Evolutionary conservation across 73 alveolate species (phyloP).

Genomic region (Paraurostyla sp.): DNA sequence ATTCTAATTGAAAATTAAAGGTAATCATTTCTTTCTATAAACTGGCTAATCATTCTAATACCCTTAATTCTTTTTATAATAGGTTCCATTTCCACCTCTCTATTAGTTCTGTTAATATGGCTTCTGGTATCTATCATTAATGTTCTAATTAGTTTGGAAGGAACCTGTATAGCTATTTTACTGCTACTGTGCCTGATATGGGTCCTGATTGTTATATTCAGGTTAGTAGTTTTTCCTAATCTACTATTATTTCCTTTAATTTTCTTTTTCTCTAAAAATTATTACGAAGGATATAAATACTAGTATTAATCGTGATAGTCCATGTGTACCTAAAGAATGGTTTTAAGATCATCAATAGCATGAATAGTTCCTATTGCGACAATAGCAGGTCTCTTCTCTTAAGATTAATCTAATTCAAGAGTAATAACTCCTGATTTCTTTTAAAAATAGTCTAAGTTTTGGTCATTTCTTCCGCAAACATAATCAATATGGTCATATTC

Average conservation of each 20-base stretch:
- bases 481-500: not conserved
- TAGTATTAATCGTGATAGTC: not conserved
- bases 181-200: too few relatives aligned
- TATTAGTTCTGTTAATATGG: too few relatives aligned
- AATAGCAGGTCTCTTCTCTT: not conserved
- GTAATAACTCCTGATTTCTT: conserved; percentile 4
- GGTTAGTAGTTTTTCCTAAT: too few relatives aligned
- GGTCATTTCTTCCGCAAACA: conserved; percentile 25
- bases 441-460: not conserved
- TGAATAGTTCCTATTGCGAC: conserved; percentile 31
- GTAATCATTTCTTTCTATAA: too few relatives aligned
- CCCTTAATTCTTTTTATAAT: too few relatives aligned
- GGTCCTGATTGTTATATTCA: too few relatives aligned
- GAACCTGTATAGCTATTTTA: too few relatives aligned
- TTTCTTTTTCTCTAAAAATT: not conserved
- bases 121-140: too few relatives aligned
- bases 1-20: too few relatives aligned
- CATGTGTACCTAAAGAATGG: not conserved
- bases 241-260: not conserved
- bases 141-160: too few relatives aligned
- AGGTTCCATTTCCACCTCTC: too few relatives aligned
- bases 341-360: conserved; percentile 24
- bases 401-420: not conserved
- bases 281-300: not conserved
- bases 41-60: too few relatives aligned